Percentiles rank a stretch among this genome's conserved stretches.
These are phyloP conservation scores for Dryas integrifolia DNA, from an alignment of 331 rosid genomes.

Conservation along the genomic window DNA sequence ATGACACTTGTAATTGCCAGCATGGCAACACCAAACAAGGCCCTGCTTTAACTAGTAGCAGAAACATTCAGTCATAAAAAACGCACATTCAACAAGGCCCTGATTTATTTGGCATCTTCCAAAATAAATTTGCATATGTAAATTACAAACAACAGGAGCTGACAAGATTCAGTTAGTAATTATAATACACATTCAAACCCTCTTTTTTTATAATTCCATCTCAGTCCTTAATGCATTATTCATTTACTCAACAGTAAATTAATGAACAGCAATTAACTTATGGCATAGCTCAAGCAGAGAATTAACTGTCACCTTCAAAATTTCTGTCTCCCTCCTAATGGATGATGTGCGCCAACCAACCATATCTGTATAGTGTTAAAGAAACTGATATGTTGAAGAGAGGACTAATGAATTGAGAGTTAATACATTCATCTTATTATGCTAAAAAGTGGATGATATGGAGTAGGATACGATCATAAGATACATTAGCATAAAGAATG, in stretches of 20 bases:
- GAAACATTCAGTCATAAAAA: background rate
- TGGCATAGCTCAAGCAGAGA: constrained; percentile 20
- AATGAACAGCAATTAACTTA: background rate
- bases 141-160: background rate
- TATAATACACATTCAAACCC: background rate
- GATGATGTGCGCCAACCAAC: constrained; percentile 99
- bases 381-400: constrained; percentile 30
- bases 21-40: background rate
- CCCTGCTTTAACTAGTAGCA: background rate
- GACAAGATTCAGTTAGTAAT: background rate
- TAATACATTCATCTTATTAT: constrained; percentile 15
- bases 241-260: background rate
- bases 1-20: background rate
- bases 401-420: constrained; percentile 21
- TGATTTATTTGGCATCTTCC: background rate
- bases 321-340: constrained; percentile 80
- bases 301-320: constrained; percentile 56
- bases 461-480: constrained; percentile 87
- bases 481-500: constrained; percentile 79
- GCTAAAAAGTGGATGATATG: constrained; percentile 13
- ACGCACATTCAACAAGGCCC: background rate
- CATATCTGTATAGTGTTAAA: constrained; percentile 69
- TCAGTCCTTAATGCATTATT: background rate
- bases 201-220: background rate
- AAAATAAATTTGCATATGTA: background rate